Evolutionary conservation across 2,329 filamentous ascomycete species (phyloP).

Genomic region (Hypoxylon sp.): DNA sequence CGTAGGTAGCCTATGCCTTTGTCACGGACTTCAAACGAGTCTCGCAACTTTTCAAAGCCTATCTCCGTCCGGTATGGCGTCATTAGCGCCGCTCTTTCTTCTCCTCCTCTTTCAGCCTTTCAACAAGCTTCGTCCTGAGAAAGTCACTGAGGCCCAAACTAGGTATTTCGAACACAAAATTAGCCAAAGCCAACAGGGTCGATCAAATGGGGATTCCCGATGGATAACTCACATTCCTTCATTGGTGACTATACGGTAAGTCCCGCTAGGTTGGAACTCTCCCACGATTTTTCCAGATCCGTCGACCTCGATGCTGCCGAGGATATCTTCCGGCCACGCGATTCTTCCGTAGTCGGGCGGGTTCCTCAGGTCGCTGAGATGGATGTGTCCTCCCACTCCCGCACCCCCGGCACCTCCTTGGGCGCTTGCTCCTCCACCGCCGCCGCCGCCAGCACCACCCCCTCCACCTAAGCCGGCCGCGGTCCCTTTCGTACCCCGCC

Average conservation of each 20-base stretch:
- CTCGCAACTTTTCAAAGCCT: neutral
- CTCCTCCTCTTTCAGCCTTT: constrained; percentile 68
- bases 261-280: constrained; percentile 71
- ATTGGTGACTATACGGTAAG: constrained; percentile 74
- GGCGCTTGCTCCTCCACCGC: constrained; percentile 69
- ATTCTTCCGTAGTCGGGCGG: constrained; percentile 77
- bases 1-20: neutral
- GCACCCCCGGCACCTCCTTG: constrained; percentile 74
- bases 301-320: constrained; percentile 77
- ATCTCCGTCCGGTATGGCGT: neutral
- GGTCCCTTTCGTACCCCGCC: constrained; percentile 52
- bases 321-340: constrained; percentile 78
- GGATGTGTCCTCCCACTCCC: constrained; percentile 73
- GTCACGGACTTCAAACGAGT: neutral
- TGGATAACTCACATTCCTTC: constrained; percentile 73
- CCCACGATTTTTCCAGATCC: constrained; percentile 70
- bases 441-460: constrained; percentile 61
- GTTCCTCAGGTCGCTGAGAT: constrained; percentile 74
- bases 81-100: constrained; percentile 48
- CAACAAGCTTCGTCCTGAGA: constrained; percentile 67
- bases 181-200: constrained; percentile 26
- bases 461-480: constrained; percentile 55
- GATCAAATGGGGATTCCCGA: neutral
- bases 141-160: constrained; percentile 70
- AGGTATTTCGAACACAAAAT: constrained; percentile 9